Conservation (phyloP, 192 early-diverging fungal genomes). For the Borealophlyctis nickersoniae region DNA sequence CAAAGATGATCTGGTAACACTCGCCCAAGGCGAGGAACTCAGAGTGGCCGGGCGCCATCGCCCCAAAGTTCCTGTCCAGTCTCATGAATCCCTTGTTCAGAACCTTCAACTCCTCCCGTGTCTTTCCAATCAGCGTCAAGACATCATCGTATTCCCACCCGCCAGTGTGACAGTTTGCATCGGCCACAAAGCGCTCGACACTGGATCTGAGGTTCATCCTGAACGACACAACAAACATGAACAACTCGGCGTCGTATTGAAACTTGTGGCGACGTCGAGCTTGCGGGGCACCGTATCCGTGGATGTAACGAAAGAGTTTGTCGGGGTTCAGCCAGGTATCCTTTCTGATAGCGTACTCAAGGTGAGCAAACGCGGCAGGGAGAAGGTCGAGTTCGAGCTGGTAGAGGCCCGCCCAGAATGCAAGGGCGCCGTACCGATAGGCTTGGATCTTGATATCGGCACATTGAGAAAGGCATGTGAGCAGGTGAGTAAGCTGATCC, state of each 20-base stretch:
- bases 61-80: neutral
- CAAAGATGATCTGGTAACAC: neutral
- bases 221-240: neutral
- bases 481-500: neutral
- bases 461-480: neutral
- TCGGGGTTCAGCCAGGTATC: neutral
- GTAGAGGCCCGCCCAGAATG: neutral
- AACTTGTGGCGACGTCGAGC: neutral
- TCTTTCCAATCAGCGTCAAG: neutral
- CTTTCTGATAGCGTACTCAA: neutral
- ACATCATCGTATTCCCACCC: neutral
- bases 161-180: neutral
- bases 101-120: neutral
- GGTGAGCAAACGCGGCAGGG: neutral
- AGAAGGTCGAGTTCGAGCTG: neutral
- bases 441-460: neutral
- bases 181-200: neutral
- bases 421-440: neutral
- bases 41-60: neutral
- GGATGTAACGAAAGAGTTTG: neutral
- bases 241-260: neutral
- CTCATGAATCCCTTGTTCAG: neutral
- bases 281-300: neutral
- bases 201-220: neutral
- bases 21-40: neutral